Evolutionary conservation across 495 filamentous ascomycete genomes (phyloP), one percentile per base, ranked within the genome.

Genomic region (Penicillium samsonianum): DNA sequence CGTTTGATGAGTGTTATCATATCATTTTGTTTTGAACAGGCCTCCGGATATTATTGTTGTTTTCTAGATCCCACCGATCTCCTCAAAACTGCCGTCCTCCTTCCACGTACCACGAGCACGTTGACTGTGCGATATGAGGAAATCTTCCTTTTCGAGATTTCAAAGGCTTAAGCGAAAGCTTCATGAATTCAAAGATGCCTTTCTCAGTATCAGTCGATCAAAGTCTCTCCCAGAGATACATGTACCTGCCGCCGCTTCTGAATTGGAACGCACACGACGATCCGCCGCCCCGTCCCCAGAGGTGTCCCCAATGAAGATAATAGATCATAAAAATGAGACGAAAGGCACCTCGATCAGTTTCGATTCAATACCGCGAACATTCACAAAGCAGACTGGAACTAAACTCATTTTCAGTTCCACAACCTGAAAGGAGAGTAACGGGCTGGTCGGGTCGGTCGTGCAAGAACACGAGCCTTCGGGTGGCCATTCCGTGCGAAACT

Each of bases 401-500:
- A 43, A 43, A 43, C 41, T 43, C 25, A n/a, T 43, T 23, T 43
- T 43, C 8, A 43, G 20, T 43, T 43, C 20, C 19, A 43, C 17
- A 43, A 23, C 41, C 41, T 38, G n/a, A n/a, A n/a, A n/a, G n/a
- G n/a, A n/a, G n/a, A n/a, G n/a, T n/a, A n/a, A n/a, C n/a, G n/a
- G n/a, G n/a, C n/a, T n/a, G n/a, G n/a, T n/a, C n/a, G n/a, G n/a
- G 37, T n/a, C n/a, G n/a, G 33, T n/a, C 23, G 40, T 41, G 25
- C 7, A n/a, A 43, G 22, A 43, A 23, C 19, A 43, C 8, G 22
- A 43, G 41, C 41, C 22, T 43, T 43, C 41, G 19, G 41, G 41
- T 43, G 41, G 41, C 41, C 41, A 43, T 43, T 43, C 41, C 41
- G 41, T 43, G 41, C 19, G 41, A 43, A 43, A 43, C 41, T 11